These are phyloP conservation scores for Talaromyces rugulosus DNA, from an alignment of 2,329 filamentous ascomycete species.

Conservation along the genomic window DNA sequence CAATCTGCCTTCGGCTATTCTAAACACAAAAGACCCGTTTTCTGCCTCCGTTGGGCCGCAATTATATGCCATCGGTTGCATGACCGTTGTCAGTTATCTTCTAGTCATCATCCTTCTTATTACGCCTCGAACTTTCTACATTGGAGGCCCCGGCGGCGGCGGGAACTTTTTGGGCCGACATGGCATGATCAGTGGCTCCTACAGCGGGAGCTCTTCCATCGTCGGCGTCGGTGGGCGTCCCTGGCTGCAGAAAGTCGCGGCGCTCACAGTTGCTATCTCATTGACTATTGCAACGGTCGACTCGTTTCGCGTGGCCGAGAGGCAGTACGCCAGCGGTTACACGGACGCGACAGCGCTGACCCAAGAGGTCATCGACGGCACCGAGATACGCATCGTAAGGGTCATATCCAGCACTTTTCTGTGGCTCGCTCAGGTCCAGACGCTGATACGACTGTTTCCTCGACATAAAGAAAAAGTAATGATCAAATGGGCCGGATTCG, in stretches of 20 bases:
- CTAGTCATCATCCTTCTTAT: conserved; percentile 92
- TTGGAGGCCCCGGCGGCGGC: conserved; percentile 63
- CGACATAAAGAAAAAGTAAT: conserved; percentile 96
- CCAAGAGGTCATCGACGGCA: conserved; percentile 72
- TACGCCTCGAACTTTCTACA: conserved; percentile 87
- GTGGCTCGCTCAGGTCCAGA: conserved; percentile 97
- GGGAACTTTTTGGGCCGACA: conserved; percentile 74
- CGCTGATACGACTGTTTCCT: conserved; percentile 89
- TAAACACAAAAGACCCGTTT: conserved; percentile 78
- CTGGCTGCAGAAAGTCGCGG: conserved; percentile 78
- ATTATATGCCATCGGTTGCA: conserved; percentile 85
- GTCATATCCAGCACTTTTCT: conserved; percentile 94
- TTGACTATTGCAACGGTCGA: conserved; percentile 90
- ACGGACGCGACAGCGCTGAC: conserved; percentile 77
- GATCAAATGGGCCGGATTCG: conserved; percentile 98
- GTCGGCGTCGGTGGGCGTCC: conserved; percentile 87
- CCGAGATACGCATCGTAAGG: conserved; percentile 83
- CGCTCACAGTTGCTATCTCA: conserved; percentile 67
- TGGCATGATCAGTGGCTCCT: conserved; percentile 79
- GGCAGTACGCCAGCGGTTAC: conserved; percentile 73
- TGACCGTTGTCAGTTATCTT: conserved; percentile 86
- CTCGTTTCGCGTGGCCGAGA: conserved; percentile 78
- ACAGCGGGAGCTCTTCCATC: conserved; percentile 59
- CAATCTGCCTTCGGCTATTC: conserved; percentile 46
- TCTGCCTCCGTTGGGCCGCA: conserved; percentile 91